Percentiles rank a stretch among this genome's conserved stretches.
Conservation (phyloP, 495 filamentous ascomycete species). For the Umbilicaria muhlenbergii region DNA sequence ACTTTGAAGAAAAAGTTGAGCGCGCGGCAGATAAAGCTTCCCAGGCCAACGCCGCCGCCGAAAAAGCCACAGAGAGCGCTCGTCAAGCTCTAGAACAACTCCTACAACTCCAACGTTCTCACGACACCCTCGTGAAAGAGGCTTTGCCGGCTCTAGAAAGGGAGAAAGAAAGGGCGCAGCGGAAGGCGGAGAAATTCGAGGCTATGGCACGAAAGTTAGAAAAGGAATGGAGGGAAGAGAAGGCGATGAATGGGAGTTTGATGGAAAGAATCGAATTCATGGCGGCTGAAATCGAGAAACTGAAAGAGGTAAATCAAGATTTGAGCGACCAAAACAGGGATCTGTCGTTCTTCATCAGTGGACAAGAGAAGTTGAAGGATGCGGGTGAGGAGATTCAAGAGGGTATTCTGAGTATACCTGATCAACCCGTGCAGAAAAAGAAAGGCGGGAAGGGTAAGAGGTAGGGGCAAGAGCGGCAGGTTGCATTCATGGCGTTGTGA, state of each 20-base stretch:
- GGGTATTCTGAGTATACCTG: conserved; percentile 40
- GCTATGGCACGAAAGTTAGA: conserved; percentile 60
- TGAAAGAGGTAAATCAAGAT: conserved; percentile 44
- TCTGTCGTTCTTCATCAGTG: conserved; percentile 74
- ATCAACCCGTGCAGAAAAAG: conserved; percentile 20
- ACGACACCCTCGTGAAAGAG: conserved; percentile 38
- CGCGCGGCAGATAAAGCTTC: conserved; percentile 85
- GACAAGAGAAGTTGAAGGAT: conserved; percentile 65
- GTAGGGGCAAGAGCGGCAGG: conserved; percentile 23
- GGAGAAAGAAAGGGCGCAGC: conserved; percentile 51
- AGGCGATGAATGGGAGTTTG: conserved; percentile 62
- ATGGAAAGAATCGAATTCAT: conserved; percentile 61
- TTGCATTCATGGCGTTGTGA: neutral
- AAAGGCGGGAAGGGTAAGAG: conserved; percentile 39
- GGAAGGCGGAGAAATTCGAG: conserved; percentile 51
- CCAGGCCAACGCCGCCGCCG: conserved; percentile 49
- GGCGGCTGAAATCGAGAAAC: conserved; percentile 34
- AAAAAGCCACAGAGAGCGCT: conserved; percentile 41
- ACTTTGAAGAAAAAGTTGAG: conserved; percentile 87
- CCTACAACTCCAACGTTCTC: conserved; percentile 34
- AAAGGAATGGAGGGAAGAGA: conserved; percentile 74
- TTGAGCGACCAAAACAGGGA: conserved; percentile 81
- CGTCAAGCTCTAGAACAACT: conserved; percentile 34
- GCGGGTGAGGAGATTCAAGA: conserved; percentile 37
- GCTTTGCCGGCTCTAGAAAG: conserved; percentile 50